Evolutionary conservation across 768 basidiomycete species (phyloP).

Genomic region (Auricularia heimuer): DNA sequence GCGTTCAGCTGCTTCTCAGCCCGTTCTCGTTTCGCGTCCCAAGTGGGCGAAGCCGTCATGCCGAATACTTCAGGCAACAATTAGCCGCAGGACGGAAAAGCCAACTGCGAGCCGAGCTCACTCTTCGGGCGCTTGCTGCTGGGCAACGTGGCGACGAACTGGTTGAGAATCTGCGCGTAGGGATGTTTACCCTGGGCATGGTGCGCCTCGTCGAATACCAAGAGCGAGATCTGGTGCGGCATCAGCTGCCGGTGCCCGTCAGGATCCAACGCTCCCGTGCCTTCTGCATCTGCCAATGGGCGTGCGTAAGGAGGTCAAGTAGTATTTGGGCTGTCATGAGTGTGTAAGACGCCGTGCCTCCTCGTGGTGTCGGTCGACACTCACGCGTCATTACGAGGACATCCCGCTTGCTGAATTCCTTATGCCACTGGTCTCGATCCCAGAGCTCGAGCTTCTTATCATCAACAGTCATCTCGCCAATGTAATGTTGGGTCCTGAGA

Average conservation of each 20-base stretch:
- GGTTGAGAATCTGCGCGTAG: conserved; percentile 48
- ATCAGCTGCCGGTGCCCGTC: not conserved
- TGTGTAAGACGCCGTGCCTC: not conserved
- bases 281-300: conserved; percentile 64
- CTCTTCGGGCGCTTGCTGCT: conserved; percentile 45
- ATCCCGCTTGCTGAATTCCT: conserved; percentile 52
- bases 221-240: conserved; percentile 37
- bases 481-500: conserved; percentile 55
- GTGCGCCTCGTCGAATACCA: conserved; percentile 47
- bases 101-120: not conserved
- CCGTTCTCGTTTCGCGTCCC: conserved; percentile 61
- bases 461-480: conserved; percentile 35
- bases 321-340: conserved; percentile 64
- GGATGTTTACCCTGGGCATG: conserved; percentile 48
- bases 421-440: conserved; percentile 51
- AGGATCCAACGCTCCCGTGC: conserved; percentile 20
- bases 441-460: conserved; percentile 56
- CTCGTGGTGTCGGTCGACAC: conserved; percentile 6
- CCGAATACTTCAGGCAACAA: conserved; percentile 48
- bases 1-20: conserved; percentile 40
- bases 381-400: conserved; percentile 81
- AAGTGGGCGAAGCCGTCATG: conserved; percentile 86
- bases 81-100: not conserved
- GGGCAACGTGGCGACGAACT: conserved; percentile 40
- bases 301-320: conserved; percentile 69